Base-by-base conservation (phyloP, 176 grass and related monocot species). In the Eleusine indica region DNA sequence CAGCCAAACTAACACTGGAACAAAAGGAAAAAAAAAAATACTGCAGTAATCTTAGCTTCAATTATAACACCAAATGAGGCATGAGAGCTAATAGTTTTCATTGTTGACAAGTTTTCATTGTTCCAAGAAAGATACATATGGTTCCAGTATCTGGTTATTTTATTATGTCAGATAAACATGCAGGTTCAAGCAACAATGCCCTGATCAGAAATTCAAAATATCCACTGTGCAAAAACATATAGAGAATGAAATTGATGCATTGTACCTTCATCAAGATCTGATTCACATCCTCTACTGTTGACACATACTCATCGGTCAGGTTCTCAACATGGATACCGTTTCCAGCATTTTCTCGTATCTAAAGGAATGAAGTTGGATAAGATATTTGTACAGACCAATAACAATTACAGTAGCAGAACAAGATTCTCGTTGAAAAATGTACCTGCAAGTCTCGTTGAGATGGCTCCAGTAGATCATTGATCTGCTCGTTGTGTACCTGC, bases 371-470 rank as follows among this genome's bases (percentile, higher is more conserved):
- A 80, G 35, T 25, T 46, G 4, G 44, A 74, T 86, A 61, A 87
- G 84, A 64, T 39, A 53, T 75, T 37, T 43, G 3, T 9, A 85
- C 64, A 75, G 53, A 54, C 29, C 29, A 82, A 72, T 7, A 61
- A 42, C 19, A 73, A 46, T 46, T 56, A 9, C 67, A 71, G 54
- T 15, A 71, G 67, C 43, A 71, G 38, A 65, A 40, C 28, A 64
- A 52, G 22, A 60, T 79, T 48, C 67, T 77, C 75, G 12, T n/a
- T 0, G 13, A 87, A 66, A 47, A 73, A 49, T 41, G 47, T 91
- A 96, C 96, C 89, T 99, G 91, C 81, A 99, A 93, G 28, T 96
- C 80, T 74, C 91, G 90, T 56, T 96, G 96, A 89, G 96, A 96
- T 76, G 96, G 89, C 74, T 96, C 93, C n/a, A 96, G 79, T 9